These are phyloP conservation scores for Trifolium pratense DNA, from an alignment of 306 rosid species.

Conservation along the genomic window DNA sequence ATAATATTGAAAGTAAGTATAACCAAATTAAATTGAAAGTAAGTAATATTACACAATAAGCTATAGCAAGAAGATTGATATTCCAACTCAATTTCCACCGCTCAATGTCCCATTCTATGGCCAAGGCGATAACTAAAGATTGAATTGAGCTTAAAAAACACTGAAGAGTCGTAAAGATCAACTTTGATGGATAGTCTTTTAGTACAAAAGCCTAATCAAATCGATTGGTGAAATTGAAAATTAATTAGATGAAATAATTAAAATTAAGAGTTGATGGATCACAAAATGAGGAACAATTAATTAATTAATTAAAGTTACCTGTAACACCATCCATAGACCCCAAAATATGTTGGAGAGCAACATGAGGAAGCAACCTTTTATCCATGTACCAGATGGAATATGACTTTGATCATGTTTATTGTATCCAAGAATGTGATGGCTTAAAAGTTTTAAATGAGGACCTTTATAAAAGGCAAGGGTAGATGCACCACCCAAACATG, in stretches of 20 bases:
- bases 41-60: constrained; percentile 64
- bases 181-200: constrained; percentile 64
- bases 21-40: constrained; percentile 6
- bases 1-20: too few species aligned
- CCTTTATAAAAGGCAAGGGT: too few species aligned
- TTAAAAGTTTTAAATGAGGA: constrained; percentile 30
- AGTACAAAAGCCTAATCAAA: constrained; percentile 54
- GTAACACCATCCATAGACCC: constrained; percentile 71
- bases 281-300: not conserved
- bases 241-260: too few species aligned
- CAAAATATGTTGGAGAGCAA: constrained; percentile 60
- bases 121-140: constrained; percentile 61
- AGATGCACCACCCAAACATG: too few species aligned
- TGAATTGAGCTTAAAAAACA: constrained; percentile 65
- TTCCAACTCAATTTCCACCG: constrained; percentile 77
- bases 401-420: constrained; percentile 31
- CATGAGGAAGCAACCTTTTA: constrained; percentile 74
- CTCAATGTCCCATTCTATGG: constrained; percentile 60
- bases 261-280: not conserved
- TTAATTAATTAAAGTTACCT: constrained; percentile 57
- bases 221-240: not conserved
- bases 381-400: constrained; percentile 54
- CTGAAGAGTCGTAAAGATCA: constrained; percentile 68
- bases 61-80: constrained; percentile 64
- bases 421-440: constrained; percentile 40